Percentiles rank a stretch among this genome's conserved stretches.
Evolutionary conservation across 768 basidiomycete genomes (phyloP).

Genomic region (Saitozyma podzolica): DNA sequence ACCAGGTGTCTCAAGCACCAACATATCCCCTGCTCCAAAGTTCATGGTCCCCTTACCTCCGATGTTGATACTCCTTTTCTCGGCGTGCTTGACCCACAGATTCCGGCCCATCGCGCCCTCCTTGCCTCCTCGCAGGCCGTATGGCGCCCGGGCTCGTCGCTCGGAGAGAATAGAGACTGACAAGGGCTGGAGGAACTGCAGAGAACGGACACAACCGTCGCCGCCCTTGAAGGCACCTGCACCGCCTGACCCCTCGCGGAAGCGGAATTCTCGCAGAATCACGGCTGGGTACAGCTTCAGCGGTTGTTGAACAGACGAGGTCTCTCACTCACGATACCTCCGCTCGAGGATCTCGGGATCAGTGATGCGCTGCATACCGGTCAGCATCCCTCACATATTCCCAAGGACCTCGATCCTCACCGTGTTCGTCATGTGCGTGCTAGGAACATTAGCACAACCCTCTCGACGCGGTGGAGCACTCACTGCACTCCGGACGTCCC

Average conservation of each 20-base stretch:
- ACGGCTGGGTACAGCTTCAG: constrained; percentile 56
- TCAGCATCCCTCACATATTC: background rate
- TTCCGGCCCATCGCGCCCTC: constrained; percentile 3
- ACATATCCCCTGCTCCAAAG: constrained; percentile 23
- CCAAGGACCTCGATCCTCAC: constrained; percentile 2
- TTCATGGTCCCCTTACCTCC: constrained; percentile 19
- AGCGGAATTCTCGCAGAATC: constrained; percentile 73
- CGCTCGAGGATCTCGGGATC: constrained; percentile 2
- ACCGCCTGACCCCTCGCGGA: constrained; percentile 28
- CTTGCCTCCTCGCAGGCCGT: constrained; percentile 15
- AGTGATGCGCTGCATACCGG: constrained; percentile 1
- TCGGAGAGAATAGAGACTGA: constrained; percentile 16
- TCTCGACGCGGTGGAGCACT: background rate
- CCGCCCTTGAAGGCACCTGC: constrained; percentile 22
- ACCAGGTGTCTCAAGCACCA: constrained; percentile 26
- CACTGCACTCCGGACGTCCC: constrained; percentile 85
- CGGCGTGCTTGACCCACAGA: constrained; percentile 2
- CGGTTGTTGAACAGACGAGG: too few relatives aligned
- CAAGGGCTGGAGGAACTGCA: constrained; percentile 35
- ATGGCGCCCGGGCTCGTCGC: constrained; percentile 25
- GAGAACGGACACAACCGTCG: constrained; percentile 33
- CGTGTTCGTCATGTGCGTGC: constrained; percentile 7
- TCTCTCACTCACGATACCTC: constrained; percentile 3
- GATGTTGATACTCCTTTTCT: background rate
- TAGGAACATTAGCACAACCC: constrained; percentile 7